A percentile compares a stretch with the other conserved stretches of the same genome.
Evolutionary conservation across 2,329 filamentous ascomycete genomes (phyloP).

Genomic region (Sphaerulina populicola): DNA sequence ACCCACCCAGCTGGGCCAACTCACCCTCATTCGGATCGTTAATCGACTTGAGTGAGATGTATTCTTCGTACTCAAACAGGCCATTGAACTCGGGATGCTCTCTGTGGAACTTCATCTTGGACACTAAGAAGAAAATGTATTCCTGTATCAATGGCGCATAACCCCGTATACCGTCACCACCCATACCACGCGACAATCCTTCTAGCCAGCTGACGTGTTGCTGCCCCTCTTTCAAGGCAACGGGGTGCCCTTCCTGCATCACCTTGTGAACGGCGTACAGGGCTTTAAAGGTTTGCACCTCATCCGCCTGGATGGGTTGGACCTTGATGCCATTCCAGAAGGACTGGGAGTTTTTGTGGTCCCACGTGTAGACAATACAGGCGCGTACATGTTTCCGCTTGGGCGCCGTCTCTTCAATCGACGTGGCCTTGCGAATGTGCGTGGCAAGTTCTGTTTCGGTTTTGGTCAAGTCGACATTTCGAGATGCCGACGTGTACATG

Average conservation of each 20-base stretch:
- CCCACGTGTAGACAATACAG: constrained; percentile 98
- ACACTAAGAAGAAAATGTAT: constrained; percentile 91
- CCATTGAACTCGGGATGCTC: constrained; percentile 98
- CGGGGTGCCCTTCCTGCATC: constrained; percentile 88
- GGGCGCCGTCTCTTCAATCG: constrained; percentile 53
- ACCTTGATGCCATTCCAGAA: constrained; percentile 99
- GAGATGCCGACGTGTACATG: constrained; percentile 38
- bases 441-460: constrained; percentile 58
- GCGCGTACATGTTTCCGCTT: constrained; percentile 93
- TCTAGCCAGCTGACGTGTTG: constrained; percentile 85
- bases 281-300: constrained; percentile 98
- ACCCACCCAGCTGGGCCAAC: not conserved
- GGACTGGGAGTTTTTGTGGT: constrained; percentile 87
- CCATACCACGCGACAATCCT: constrained; percentile 77
- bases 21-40: constrained; percentile 83
- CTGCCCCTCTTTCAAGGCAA: constrained; percentile 80
- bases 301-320: constrained; percentile 97
- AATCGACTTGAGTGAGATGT: constrained; percentile 94
- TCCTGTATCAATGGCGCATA: constrained; percentile 90
- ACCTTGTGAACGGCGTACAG: constrained; percentile 97
- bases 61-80: constrained; percentile 98
- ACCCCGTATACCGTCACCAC: constrained; percentile 55
- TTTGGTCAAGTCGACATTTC: constrained; percentile 56
- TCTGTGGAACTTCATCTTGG: constrained; percentile 92
- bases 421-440: constrained; percentile 59